Evolutionary conservation across 2,329 filamentous ascomycete species (phyloP), one percentile per base, ranked within the genome.

Genomic region (Incumbomyces lentus): DNA sequence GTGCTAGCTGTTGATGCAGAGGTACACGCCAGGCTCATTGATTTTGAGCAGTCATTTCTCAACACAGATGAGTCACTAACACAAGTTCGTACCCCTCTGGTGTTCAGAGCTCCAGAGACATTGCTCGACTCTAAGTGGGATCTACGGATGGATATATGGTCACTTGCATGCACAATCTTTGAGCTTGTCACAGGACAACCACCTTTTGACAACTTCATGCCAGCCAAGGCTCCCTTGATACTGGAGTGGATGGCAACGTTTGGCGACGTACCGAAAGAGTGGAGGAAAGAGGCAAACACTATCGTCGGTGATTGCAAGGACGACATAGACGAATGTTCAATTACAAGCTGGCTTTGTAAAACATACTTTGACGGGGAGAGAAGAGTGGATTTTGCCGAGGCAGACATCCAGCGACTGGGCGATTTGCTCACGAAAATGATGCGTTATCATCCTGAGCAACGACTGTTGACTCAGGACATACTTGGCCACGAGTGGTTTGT

Each of bases 51-150:
- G 46, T 44, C 53, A 43, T 48, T 49, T 47, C 32, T 47, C n/a
- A 8, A 35, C 17, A 50, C 41, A 32, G 42, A 53, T 40, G 40
- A 48, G 34, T 43, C 37, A 32, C 47, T 46, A 30, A 41, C 47
- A 40, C 39, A 52, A 26, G 49, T 54, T 35, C 47, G 40, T 18
- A 26, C 22, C 22, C 22, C 53, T 3, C 45, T 55, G 31, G 44
- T 53, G 36, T 51, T 54, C 40, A 49, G 50, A 50, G 51, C 54
- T 39, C 53, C 54, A 44, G 53, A 55, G 47, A 40, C 35, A 38
- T 17, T 55, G 8, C 45, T 57, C 10, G 48, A 43, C 44, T 42
- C 46, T 35, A 47, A 43, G 22, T 51, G 51, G 47, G 49, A 51
- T 37, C 31, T 49, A 18, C 29, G 37, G 40, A 45, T 43, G 22